A percentile compares a stretch with the other conserved stretches of the same genome.
phyloP scores from a whole-genome alignment of 1,139 yeast species.

The Nakaseomyces bracarensis region DNA sequence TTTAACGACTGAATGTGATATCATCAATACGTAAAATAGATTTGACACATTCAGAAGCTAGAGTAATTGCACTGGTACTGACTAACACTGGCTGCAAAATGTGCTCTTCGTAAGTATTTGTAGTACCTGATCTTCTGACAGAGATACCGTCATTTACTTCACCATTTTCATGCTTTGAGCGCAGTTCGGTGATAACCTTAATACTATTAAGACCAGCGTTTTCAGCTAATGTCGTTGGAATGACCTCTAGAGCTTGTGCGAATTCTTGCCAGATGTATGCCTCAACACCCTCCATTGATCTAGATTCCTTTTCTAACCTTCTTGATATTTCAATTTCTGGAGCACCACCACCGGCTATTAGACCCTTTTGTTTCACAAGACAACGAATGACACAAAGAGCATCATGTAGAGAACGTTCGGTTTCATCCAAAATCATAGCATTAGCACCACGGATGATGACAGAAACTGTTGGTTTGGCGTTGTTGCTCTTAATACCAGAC shows the following conservation, averaged over 20 bases:
- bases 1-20: constrained; percentile 68
- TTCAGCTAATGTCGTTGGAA: constrained; percentile 95
- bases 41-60: constrained; percentile 95
- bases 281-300: constrained; percentile 77
- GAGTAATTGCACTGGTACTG: constrained; percentile 82
- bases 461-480: constrained; percentile 69
- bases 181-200: constrained; percentile 87
- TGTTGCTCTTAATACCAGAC: constrained; percentile 61
- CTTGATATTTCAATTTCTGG: constrained; percentile 94
- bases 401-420: constrained; percentile 94
- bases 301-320: constrained; percentile 67
- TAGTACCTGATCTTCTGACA: constrained; percentile 87
- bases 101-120: constrained; percentile 87
- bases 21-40: constrained; percentile 94
- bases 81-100: constrained; percentile 95
- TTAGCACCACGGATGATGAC: constrained; percentile 95
- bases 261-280: constrained; percentile 93
- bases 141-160: constrained; percentile 93
- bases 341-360: constrained; percentile 99
- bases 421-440: constrained; percentile 79
- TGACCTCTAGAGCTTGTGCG: constrained; percentile 91
- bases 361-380: constrained; percentile 84
- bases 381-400: constrained; percentile 96
- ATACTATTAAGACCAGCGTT: constrained; percentile 96
- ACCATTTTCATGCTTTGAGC: constrained; percentile 86